Evolutionary conservation across 805 yeast species (phyloP).

Genomic region (Metschnikowia santaceciliae): DNA sequence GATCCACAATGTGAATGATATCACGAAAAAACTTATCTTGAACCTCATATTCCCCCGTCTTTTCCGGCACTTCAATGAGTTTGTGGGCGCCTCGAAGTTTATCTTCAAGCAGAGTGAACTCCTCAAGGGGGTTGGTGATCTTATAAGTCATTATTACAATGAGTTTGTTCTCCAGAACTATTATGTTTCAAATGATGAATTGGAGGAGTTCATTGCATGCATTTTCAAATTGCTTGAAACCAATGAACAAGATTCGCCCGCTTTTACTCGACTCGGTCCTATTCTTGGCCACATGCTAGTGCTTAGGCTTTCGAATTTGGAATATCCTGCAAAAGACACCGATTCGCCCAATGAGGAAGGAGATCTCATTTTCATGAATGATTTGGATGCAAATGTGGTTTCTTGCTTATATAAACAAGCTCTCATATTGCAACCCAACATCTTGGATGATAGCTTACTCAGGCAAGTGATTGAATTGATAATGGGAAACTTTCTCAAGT

Average conservation of each 20-base stretch:
- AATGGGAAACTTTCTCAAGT: conserved; percentile 26
- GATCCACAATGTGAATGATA: conserved; percentile 28
- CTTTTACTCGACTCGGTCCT: conserved; percentile 8
- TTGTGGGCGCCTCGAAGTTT: conserved; percentile 29
- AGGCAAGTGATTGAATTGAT: conserved; percentile 31
- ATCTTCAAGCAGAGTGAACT: conserved; percentile 33
- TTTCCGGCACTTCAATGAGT: conserved; percentile 33
- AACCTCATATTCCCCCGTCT: conserved; percentile 34
- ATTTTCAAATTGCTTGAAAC: conserved; percentile 31
- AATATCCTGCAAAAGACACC: conserved; percentile 9
- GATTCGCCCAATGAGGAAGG: conserved; percentile 7
- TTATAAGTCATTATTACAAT: conserved; percentile 24
- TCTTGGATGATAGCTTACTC: conserved; percentile 30
- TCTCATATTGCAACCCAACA: conserved; percentile 26
- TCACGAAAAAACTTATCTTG: conserved; percentile 31
- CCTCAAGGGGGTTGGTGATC: conserved; percentile 22
- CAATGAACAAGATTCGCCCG: conserved; percentile 2
- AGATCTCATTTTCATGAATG: conserved; percentile 13
- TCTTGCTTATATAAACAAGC: conserved; percentile 32
- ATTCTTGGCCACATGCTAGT: conserved; percentile 25
- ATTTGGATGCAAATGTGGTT: conserved; percentile 22
- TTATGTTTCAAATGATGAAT: conserved; percentile 19
- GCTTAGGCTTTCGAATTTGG: conserved; percentile 25
- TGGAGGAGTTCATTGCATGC: conserved; percentile 27
- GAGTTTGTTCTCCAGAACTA: conserved; percentile 31